These are phyloP conservation scores for Mucor piriformis DNA, from an alignment of 371 early-diverging fungal genomes.

Conservation along the genomic window DNA sequence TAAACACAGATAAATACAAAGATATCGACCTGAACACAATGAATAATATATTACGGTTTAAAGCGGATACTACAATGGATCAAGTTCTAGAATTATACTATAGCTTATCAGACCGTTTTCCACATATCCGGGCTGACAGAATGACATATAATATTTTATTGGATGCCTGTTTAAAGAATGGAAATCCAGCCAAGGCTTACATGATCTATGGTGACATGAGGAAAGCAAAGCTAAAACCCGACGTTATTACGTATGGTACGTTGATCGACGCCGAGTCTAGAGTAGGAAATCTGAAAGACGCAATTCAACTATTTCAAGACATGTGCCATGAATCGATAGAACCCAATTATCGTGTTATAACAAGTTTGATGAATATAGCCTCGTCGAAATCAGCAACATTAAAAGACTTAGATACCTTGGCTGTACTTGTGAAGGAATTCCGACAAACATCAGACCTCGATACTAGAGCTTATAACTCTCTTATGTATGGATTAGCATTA, in stretches of 20 bases:
- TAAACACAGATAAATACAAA: not conserved
- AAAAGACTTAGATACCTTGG: slow-evolving; percentile 1
- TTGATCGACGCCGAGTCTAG: slow-evolving; percentile 49
- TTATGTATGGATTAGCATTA: slow-evolving; percentile 24
- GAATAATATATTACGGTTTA: slow-evolving; percentile 39
- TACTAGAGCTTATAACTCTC: slow-evolving; percentile 24
- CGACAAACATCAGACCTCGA: slow-evolving; percentile 5
- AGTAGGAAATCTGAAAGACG: slow-evolving; percentile 33
- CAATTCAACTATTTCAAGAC: slow-evolving; percentile 40
- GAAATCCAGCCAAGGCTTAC: slow-evolving; percentile 36
- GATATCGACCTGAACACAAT: slow-evolving; percentile 26
- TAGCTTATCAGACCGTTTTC: slow-evolving; percentile 15
- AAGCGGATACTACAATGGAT: slow-evolving; percentile 14
- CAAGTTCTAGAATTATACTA: slow-evolving; percentile 31
- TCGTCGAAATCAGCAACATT: slow-evolving; percentile 3
- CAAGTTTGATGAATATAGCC: slow-evolving; percentile 33
- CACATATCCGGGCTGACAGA: slow-evolving; percentile 28
- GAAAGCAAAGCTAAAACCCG: slow-evolving; percentile 36
- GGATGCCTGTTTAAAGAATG: slow-evolving; percentile 41
- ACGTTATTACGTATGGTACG: slow-evolving; percentile 57
- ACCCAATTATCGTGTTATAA: slow-evolving; percentile 41
- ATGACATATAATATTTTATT: slow-evolving; percentile 48
- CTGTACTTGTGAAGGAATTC: not conserved
- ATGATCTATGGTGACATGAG: slow-evolving; percentile 42
- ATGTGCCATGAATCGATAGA: slow-evolving; percentile 31